Evolutionary conservation across 495 filamentous ascomycete species (phyloP).

Genomic region (Pyrenula aspistea): DNA sequence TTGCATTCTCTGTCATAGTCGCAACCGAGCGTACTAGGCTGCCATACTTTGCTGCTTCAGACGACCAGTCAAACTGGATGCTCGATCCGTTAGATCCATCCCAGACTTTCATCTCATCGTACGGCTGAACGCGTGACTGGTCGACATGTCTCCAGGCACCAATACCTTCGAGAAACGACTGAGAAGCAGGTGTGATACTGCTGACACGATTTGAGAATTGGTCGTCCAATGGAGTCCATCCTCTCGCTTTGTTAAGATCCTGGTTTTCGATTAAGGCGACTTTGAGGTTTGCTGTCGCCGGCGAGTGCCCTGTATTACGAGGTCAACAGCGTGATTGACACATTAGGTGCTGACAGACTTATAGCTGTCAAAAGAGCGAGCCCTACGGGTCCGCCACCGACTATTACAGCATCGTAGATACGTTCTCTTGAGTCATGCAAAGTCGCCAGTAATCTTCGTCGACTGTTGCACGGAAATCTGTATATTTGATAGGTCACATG

Average conservation of each 20-base stretch:
- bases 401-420: constrained; percentile 89
- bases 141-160: constrained; percentile 80
- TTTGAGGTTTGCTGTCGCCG: constrained; percentile 61
- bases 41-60: constrained; percentile 18
- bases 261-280: constrained; percentile 86
- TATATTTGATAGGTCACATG: constrained; percentile 7
- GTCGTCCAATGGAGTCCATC: constrained; percentile 50
- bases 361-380: constrained; percentile 79
- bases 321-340: constrained; percentile 2
- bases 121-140: constrained; percentile 60
- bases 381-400: constrained; percentile 94
- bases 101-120: constrained; percentile 94
- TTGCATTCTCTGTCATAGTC: constrained; percentile 92
- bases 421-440: constrained; percentile 17
- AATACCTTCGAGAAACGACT: constrained; percentile 56
- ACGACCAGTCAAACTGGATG: constrained; percentile 76
- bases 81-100: constrained; percentile 78
- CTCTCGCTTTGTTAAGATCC: constrained; percentile 54
- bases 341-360: constrained; percentile 45
- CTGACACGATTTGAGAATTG: constrained; percentile 88
- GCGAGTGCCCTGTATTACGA: constrained; percentile 42
- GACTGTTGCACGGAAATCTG: neutral
- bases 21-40: constrained; percentile 53
- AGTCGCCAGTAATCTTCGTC: constrained; percentile 9
- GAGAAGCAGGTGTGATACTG: constrained; percentile 80